Evolutionary conservation across 2,329 filamentous ascomycete species (phyloP), one percentile per base, ranked within the genome.

Genomic region (Simplicillium aogashimaense): DNA sequence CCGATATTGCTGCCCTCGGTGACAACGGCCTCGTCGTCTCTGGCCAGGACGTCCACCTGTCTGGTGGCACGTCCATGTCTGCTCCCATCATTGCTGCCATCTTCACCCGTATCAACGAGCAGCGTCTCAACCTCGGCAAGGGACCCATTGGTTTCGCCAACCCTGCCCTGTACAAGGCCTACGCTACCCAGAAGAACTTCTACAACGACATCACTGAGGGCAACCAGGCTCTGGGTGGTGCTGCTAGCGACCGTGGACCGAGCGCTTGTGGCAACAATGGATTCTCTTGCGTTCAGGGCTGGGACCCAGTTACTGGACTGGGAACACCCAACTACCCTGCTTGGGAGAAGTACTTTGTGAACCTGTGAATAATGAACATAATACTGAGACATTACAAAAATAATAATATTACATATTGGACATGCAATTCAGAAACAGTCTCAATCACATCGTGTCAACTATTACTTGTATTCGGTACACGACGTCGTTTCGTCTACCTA

Each of bases 11-110:
- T 11, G 57, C 58, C 6, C 61, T 77, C 38, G 62, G 74, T 2
- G 54, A 70, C 29, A 58, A 71, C 37, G 65, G 65, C 16, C 51
- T 54, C 10, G 68, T 67, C 42, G 1, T 70, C 59, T 31, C 32
- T 13, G 12, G 16, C 29, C 47, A 47, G 4, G 28, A 69, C 5
- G 5, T n/a, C 30, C 13, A 32, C 30, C 30, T 32, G 5, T 32
- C 30, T 32, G 30, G 30, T 12, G 30, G 30, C 7, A 32, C 30
- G 5, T 32, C 30, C 30, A 32, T 32, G 30, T 32, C 30, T 32
- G 30, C 30, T 32, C 30, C 30, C 30, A 32, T 32, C 15, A 15
- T 32, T 15, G 30, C 6, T 32, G 30, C 30, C 30, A 32, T 32
- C 15, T 15, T 32, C 13, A 32, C 12, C 30, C 30, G 30, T 32